Base-by-base conservation (phyloP, 169 alveolate genomes). In the Plasmodium cynomolgi region DNA sequence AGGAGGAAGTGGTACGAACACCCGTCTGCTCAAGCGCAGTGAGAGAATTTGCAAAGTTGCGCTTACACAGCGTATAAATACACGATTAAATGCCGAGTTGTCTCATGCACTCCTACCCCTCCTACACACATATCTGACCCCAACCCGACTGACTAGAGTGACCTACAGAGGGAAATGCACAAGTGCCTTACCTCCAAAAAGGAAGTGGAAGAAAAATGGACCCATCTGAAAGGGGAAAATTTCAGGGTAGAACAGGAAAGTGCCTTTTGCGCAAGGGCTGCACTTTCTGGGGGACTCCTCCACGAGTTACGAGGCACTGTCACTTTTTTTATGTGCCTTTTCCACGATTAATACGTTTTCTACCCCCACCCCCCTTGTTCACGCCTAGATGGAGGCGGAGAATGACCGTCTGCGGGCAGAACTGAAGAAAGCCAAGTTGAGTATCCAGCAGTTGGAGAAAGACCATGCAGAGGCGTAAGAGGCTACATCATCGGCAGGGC, bases 381-480 rank as follows among this genome's bases (percentile, higher is more conserved):
- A 26, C 34, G 9, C 56, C 20, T 41, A 85, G 93, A 34, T 75
- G 34, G 93, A 85, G 41, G 68, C 54, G 56, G 82, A 85, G 34
- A 85, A 75, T 54, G 71, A 85, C 41, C 29, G 62, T 56, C 68
- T 85, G 79, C 56, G 77, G 75, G 50, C 56, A 34, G 93, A 85
- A 20, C 80, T 85, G 81, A 85, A 50, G 41, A 85, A 75, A 23
- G 44, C 93, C 77, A 85, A 85, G 41, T 9, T 74, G 44, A 20
- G 20, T 54, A 31, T 54, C 26, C 77, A 17, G 62, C 54, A 50
- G 39, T 33, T 85, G 33, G 62, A 68, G 73, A 81, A 85, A n/a
- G 50, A 85, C 34, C 54, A 50, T 56, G 84, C 62, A 11, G 81
- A 85, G 41, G 81, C 13, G 93, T 85, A 85, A 85, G 73, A 39